These are phyloP conservation scores for Danielia reshetovae DNA, from an alignment of 805 yeast genomes.

Conservation along the genomic window DNA sequence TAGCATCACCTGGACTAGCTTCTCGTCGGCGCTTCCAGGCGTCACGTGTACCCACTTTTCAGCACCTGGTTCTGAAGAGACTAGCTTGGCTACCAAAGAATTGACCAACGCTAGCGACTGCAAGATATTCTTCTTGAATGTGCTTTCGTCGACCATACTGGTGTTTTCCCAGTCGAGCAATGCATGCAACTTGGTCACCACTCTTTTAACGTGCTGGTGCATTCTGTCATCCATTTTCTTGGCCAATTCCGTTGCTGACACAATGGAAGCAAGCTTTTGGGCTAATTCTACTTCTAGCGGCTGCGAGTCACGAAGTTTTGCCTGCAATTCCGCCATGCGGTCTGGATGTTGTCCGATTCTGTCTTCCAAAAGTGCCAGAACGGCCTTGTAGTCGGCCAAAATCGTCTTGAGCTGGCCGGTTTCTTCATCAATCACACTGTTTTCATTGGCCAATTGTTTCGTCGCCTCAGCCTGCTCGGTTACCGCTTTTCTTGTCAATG, in stretches of 20 bases:
- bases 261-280: background rate
- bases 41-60: conserved; percentile 8
- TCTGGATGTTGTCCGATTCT: conserved; percentile 6
- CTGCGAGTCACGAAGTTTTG: conserved; percentile 4
- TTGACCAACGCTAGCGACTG: conserved; percentile 10
- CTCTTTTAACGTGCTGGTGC: conserved; percentile 15
- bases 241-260: conserved; percentile 2
- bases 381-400: conserved; percentile 9
- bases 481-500: conserved; percentile 11
- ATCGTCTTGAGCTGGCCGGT: conserved; percentile 3
- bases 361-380: conserved; percentile 4
- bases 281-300: conserved; percentile 5
- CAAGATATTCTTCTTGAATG: conserved; percentile 11
- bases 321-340: conserved; percentile 8
- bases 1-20: conserved; percentile 13
- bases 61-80: conserved; percentile 2
- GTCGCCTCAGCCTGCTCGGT: conserved; percentile 8
- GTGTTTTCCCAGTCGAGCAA: conserved; percentile 20
- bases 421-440: conserved; percentile 1
- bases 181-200: conserved; percentile 19
- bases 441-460: conserved; percentile 1
- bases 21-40: conserved; percentile 10
- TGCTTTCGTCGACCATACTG: conserved; percentile 15
- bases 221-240: conserved; percentile 9
- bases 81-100: conserved; percentile 7